Conservation (phyloP, 192 early-diverging fungal genomes). For the Backusella circina region DNA sequence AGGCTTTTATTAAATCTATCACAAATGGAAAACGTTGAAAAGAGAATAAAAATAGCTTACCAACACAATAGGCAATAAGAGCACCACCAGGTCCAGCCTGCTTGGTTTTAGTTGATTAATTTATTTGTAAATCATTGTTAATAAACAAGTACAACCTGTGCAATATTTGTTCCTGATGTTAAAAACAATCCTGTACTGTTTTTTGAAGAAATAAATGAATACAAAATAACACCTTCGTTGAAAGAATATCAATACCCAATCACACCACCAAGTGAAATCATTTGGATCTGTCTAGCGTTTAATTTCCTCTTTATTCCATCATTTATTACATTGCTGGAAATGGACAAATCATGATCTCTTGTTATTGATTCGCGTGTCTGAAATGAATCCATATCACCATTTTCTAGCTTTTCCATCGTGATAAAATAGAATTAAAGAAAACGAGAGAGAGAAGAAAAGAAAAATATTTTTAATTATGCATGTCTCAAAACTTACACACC, state of each 20-base stretch:
- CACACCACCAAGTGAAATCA: slow-evolving; percentile 24
- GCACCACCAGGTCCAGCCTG: slow-evolving; percentile 72
- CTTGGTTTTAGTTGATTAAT: background rate
- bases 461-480: background rate
- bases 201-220: background rate
- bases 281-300: slow-evolving; percentile 25
- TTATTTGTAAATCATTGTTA: background rate
- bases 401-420: background rate
- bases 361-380: background rate
- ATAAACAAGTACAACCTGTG: slow-evolving; percentile 15
- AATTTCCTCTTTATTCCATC: slow-evolving; percentile 9
- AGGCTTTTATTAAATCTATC: background rate
- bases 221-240: background rate
- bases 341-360: background rate
- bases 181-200: slow-evolving; percentile 67
- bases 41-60: slow-evolving; percentile 6
- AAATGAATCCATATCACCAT: background rate
- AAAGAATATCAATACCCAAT: slow-evolving; percentile 9
- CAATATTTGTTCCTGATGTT: slow-evolving; percentile 63
- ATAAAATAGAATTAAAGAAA: background rate
- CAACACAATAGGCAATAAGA: slow-evolving; percentile 57
- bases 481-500: no score
- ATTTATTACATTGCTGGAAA: background rate
- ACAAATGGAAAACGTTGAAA: background rate
- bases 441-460: background rate